Percentiles rank a stretch among this genome's conserved stretches.
Evolutionary conservation across 192 early-diverging fungal genomes (phyloP).

Genomic region (Oehlia diaphana): DNA sequence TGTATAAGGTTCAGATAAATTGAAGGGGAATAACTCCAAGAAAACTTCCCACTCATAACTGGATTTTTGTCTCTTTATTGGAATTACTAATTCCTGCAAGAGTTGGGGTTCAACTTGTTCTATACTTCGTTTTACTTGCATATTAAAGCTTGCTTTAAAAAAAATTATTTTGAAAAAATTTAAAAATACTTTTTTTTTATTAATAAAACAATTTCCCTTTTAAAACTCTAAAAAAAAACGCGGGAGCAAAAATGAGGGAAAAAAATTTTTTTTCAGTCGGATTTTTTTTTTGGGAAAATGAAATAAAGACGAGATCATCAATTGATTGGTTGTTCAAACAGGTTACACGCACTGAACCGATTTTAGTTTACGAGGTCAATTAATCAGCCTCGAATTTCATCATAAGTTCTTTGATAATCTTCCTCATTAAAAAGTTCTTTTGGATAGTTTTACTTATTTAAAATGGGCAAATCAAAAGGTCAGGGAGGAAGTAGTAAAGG

Average conservation of each 20-base stretch:
- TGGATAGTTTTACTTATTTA: not conserved
- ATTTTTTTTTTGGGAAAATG: no score
- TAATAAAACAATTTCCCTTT: not conserved
- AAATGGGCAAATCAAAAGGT: slow-evolving; percentile 1
- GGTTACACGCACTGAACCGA: no score
- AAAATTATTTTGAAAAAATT: not conserved
- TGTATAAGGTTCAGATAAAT: not conserved
- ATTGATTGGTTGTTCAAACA: no score
- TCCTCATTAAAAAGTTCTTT: not conserved
- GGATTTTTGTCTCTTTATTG: not conserved
- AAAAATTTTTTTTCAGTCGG: no score
- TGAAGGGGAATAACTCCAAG: not conserved
- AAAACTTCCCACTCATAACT: not conserved
- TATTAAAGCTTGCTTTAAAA: not conserved
- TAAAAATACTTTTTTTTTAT: not conserved
- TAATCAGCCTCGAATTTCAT: no score
- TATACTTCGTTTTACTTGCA: slow-evolving; percentile 2
- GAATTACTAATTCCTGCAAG: not conserved
- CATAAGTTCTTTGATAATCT: not conserved
- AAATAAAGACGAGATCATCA: no score
- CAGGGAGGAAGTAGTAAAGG: not conserved
- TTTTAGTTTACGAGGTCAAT: no score
- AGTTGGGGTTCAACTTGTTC: not conserved
- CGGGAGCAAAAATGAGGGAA: no score
- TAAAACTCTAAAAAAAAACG: no score